These are phyloP conservation scores for Plasmodium malariae DNA, from an alignment of 169 alveolate species.

Conservation along the genomic window DNA sequence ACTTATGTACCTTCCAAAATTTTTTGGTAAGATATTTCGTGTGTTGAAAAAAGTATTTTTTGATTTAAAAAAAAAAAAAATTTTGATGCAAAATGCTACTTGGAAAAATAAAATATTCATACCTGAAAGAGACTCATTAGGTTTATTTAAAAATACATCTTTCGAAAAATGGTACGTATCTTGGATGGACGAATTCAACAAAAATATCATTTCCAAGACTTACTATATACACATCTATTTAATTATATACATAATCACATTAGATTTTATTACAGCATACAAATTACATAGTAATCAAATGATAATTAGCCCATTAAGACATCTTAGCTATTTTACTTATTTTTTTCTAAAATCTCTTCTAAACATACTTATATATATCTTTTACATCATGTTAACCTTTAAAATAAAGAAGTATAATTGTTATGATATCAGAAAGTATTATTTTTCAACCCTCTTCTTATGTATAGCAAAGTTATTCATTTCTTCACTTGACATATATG, in stretches of 20 bases:
- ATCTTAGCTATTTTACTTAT: slow-evolving; percentile 15
- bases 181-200: slow-evolving; percentile 82
- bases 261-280: slow-evolving; percentile 60
- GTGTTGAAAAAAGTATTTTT: slow-evolving; percentile 56
- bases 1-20: slow-evolving; percentile 41
- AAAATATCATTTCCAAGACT: slow-evolving; percentile 50
- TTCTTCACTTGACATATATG: slow-evolving; percentile 37
- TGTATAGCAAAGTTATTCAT: slow-evolving; percentile 43
- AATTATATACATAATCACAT: slow-evolving; percentile 31
- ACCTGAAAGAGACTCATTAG: slow-evolving; percentile 79
- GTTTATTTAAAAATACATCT: slow-evolving; percentile 77
- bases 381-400: slow-evolving; percentile 22
- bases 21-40: slow-evolving; percentile 17
- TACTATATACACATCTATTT: slow-evolving; percentile 37
- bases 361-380: slow-evolving; percentile 16
- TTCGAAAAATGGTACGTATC: slow-evolving; percentile 81
- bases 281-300: slow-evolving; percentile 29
- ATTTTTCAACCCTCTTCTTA: slow-evolving; percentile 69
- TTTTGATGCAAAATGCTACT: slow-evolving; percentile 80
- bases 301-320: slow-evolving; percentile 4
- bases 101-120: slow-evolving; percentile 78
- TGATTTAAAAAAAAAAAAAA: slow-evolving; percentile 76
- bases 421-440: slow-evolving; percentile 70
- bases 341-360: slow-evolving; percentile 13
- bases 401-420: slow-evolving; percentile 17